Evolutionary conservation across 2,329 filamentous ascomycete genomes (phyloP).

Genomic region (Clonostachys rhizophaga): DNA sequence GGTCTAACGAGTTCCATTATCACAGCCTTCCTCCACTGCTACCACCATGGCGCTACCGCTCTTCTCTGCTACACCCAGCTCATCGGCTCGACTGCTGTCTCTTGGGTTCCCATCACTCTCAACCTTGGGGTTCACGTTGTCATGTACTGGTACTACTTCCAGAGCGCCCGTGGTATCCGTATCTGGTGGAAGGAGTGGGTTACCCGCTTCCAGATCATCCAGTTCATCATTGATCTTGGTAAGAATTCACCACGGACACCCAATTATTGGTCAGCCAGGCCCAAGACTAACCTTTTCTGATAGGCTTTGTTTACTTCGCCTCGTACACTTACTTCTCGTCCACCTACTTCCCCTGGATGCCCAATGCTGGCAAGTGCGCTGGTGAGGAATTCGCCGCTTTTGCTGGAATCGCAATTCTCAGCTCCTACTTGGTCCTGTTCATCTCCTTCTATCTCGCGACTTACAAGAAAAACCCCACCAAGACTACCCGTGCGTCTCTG

Average conservation of each 20-base stretch:
- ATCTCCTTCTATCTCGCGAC: conserved; percentile 98
- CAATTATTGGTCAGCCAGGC: background rate
- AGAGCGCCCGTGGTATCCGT: conserved; percentile 88
- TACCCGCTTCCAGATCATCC: conserved; percentile 92
- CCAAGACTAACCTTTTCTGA: conserved; percentile 3
- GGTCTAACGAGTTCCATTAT: conserved; percentile 6
- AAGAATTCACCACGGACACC: conserved; percentile 26
- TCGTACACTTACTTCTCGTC: conserved; percentile 98
- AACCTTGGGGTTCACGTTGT: conserved; percentile 94
- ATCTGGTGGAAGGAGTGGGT: conserved; percentile 99
- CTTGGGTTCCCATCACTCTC: conserved; percentile 89
- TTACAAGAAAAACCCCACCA: conserved; percentile 84
- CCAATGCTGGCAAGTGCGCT: conserved; percentile 80
- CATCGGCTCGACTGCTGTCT: conserved; percentile 86
- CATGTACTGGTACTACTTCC: conserved; percentile 99
- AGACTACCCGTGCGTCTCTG: conserved; percentile 74
- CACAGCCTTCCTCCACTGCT: conserved; percentile 91
- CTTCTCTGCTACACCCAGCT: conserved; percentile 98
- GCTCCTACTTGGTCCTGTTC: conserved; percentile 95
- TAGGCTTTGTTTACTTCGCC: conserved; percentile 96
- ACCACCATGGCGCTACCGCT: conserved; percentile 95
- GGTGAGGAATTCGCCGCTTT: conserved; percentile 97
- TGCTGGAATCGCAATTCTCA: conserved; percentile 85
- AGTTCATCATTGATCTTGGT: conserved; percentile 97
- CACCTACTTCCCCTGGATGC: conserved; percentile 81